Evolutionary conservation across 1,284 basidiomycete genomes (phyloP), one percentile per base, ranked within the genome.

Genomic region (Meira miltonrushii): DNA sequence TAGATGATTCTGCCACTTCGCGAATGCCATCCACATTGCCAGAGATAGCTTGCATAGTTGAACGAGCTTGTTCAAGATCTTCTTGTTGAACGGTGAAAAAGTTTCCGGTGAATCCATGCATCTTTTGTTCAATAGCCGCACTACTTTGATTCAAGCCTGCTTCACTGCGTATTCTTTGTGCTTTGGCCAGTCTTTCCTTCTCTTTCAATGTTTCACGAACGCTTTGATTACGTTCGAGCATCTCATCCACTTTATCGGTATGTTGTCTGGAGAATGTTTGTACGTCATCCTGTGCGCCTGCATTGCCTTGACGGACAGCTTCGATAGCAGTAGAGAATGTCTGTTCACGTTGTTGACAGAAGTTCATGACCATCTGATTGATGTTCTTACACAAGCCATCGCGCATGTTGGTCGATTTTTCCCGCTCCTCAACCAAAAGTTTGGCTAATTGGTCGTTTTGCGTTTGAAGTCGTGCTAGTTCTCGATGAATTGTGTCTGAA

Each of bases 371-470:
- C 46, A 48, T 48, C 12, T 48, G 46, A 21, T 23, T 23, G 25
- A 48, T 48, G 12, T 48, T 48, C 46, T 48, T 48, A 17, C 17
- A n/a, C 23, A 48, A 25, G 12, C 25, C 23, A n/a, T 48, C 46
- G 4, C 46, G 17, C 46, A 48, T 48, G 5, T 3, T 23, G 23
- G 12, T 8, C 3, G 46, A 48, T 23, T 21, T 6, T 48, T 48
- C 46, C 17, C 25, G 17, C 21, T 48, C 46, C 12, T 48, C 46
- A 3, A 21, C n/a, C 12, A 48, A 25, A 21, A 48, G 46, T 48
- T n/a, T 12, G 4, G 17, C 17, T 17, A 48, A 25, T 25, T 23
- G 17, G 8, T 13, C 23, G 23, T 48, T 48, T 23, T 48, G 46
- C 12, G 17, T 23, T 8, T 25, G 17, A 13, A 25, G 17, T 25